Evolutionary conservation across 1,139 yeast species (phyloP).

Genomic region (Candida frijolesensis): DNA sequence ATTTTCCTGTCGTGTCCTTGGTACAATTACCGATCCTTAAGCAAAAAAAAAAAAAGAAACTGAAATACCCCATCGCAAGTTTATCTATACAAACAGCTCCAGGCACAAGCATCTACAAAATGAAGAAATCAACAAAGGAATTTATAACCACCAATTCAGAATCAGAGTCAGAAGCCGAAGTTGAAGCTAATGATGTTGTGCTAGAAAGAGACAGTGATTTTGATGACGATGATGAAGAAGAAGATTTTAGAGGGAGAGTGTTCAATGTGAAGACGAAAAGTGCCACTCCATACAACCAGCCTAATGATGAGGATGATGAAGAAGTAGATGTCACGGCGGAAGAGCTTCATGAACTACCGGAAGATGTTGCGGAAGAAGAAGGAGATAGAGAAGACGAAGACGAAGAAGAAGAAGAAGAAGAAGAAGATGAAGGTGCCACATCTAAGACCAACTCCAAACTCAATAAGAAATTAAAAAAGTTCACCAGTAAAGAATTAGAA

Average conservation of each 20-base stretch:
- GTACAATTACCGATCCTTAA: background rate
- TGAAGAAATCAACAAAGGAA: background rate
- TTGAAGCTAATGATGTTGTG: background rate
- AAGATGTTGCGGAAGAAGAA: slow-evolving; percentile 13
- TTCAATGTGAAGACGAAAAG: slow-evolving; percentile 8
- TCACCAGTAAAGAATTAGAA: slow-evolving; percentile 55
- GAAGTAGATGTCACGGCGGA: slow-evolving; percentile 8
- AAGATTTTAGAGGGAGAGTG: slow-evolving; percentile 25
- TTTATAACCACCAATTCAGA: background rate
- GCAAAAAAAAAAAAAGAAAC: background rate
- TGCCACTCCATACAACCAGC: background rate
- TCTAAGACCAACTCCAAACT: slow-evolving; percentile 18
- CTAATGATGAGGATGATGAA: slow-evolving; percentile 21
- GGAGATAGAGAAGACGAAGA: slow-evolving; percentile 18
- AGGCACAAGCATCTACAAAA: background rate
- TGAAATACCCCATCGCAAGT: slow-evolving; percentile 2
- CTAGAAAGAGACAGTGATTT: slow-evolving; percentile 9
- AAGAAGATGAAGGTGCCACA: slow-evolving; percentile 12
- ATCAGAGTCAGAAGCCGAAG: slow-evolving; percentile 1
- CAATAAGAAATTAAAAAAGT: slow-evolving; percentile 43
- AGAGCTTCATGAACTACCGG: slow-evolving; percentile 7
- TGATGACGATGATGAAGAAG: slow-evolving; percentile 20
- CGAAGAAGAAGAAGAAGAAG: slow-evolving; percentile 15
- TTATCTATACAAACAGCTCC: background rate
- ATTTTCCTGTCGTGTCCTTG: too few species aligned